Percentiles rank a stretch among this genome's conserved stretches.
Conservation (phyloP, 257 asterid species). For the Plantago ovata region DNA sequence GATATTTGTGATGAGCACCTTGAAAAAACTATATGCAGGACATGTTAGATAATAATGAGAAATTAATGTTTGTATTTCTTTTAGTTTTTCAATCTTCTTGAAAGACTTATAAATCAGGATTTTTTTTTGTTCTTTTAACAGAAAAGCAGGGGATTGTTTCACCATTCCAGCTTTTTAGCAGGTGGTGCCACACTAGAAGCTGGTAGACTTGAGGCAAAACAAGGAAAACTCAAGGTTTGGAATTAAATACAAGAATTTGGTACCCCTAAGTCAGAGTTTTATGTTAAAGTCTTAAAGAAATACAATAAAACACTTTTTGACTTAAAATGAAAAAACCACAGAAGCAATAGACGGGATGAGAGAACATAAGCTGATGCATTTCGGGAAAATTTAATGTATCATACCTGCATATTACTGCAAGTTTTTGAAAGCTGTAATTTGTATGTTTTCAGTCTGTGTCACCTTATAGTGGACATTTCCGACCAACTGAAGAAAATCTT, state of each 20-base stretch:
- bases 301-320: background rate
- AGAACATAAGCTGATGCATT: background rate
- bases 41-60: conserved; percentile 38
- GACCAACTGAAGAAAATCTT: conserved; percentile 43
- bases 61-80: background rate
- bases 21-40: conserved; percentile 53
- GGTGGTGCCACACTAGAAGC: conserved; percentile 78
- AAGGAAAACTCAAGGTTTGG: conserved; percentile 56
- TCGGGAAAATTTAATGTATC: background rate
- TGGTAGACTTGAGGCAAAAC: conserved; percentile 58
- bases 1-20: conserved; percentile 79
- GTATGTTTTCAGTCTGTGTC: conserved; percentile 37
- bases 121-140: conserved; percentile 26
- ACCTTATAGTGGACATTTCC: conserved; percentile 49
- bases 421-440: background rate
- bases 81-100: conserved; percentile 1
- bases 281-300: background rate
- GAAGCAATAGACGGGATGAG: background rate
- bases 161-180: conserved; percentile 81
- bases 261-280: too few relatives aligned
- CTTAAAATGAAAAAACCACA: background rate
- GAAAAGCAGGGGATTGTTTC: conserved; percentile 71
- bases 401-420: background rate
- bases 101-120: conserved; percentile 2
- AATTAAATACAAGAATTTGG: background rate